A percentile compares a stretch with the other conserved stretches of the same genome.
These are phyloP conservation scores for Amaranthus tricolor DNA, from an alignment of 179 eudicot species.

Conservation along the genomic window DNA sequence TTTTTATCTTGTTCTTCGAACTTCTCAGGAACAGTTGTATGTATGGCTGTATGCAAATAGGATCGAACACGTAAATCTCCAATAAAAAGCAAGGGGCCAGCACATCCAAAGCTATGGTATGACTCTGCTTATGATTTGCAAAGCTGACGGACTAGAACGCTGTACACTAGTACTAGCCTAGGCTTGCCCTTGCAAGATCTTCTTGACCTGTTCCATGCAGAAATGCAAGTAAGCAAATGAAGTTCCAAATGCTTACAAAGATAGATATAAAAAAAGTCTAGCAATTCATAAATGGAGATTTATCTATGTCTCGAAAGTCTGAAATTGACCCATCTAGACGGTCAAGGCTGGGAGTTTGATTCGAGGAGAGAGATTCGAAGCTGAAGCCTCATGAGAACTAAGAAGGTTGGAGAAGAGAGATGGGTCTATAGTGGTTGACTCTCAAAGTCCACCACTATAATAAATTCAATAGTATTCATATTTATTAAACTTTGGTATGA, in stretches of 20 bases:
- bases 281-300: not conserved
- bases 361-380: no score
- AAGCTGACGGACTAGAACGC: not conserved
- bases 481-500: no score
- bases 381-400: no score
- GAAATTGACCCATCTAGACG: not conserved
- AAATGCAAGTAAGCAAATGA: slow-evolving; percentile 1
- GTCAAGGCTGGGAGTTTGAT: no score
- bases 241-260: not conserved
- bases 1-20: slow-evolving; percentile 7
- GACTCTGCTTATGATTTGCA: not conserved
- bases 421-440: no score
- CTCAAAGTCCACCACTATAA: no score
- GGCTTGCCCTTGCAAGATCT: slow-evolving; percentile 29
- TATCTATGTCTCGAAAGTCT: not conserved
- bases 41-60: not conserved
- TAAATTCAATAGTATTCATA: no score
- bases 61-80: slow-evolving; percentile 2
- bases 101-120: not conserved
- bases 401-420: no score
- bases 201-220: slow-evolving; percentile 46
- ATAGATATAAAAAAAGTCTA: not conserved
- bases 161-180: not conserved
- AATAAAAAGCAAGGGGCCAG: slow-evolving; percentile 5
- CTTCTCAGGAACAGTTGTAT: slow-evolving; percentile 6